Conservation (phyloP, 2,329 filamentous ascomycete genomes). For the Alternaria sp. region DNA sequence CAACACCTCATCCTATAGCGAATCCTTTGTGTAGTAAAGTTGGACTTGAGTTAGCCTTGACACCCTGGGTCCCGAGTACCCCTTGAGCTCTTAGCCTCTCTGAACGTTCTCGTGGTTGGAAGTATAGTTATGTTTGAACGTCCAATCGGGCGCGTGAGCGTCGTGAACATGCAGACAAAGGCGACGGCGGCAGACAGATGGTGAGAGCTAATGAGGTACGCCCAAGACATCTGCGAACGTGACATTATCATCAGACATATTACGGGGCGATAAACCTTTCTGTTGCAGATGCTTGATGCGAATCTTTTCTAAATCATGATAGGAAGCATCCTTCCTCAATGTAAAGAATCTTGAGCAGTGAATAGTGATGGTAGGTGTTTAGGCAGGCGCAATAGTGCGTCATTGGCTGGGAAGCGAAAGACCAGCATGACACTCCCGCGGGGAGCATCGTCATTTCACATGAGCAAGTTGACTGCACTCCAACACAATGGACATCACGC, state of each 20-base stretch:
- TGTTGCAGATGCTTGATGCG: neutral
- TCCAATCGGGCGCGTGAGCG: slow-evolving; percentile 6
- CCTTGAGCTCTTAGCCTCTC: neutral
- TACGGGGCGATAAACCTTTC: neutral
- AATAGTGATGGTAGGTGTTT: neutral
- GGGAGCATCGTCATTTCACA: slow-evolving; percentile 37
- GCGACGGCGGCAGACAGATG: neutral
- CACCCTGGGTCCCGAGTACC: neutral
- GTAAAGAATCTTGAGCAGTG: neutral
- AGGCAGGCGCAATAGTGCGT: slow-evolving; percentile 10
- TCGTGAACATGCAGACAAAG: neutral
- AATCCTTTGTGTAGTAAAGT: neutral
- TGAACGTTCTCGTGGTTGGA: neutral
- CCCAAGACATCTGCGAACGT: neutral
- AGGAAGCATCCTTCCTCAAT: neutral
- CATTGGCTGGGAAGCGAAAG: slow-evolving; percentile 34
- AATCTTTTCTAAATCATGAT: neutral
- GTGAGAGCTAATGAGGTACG: neutral
- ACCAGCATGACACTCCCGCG: slow-evolving; percentile 29
- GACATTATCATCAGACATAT: neutral
- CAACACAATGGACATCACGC: slow-evolving; percentile 66
- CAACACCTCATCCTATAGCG: neutral
- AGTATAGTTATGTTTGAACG: neutral
- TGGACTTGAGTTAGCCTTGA: neutral
- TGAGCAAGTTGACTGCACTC: slow-evolving; percentile 21